Base-by-base conservation (phyloP, 2,329 filamentous ascomycete genomes). In the Fusarium proliferatum region DNA sequence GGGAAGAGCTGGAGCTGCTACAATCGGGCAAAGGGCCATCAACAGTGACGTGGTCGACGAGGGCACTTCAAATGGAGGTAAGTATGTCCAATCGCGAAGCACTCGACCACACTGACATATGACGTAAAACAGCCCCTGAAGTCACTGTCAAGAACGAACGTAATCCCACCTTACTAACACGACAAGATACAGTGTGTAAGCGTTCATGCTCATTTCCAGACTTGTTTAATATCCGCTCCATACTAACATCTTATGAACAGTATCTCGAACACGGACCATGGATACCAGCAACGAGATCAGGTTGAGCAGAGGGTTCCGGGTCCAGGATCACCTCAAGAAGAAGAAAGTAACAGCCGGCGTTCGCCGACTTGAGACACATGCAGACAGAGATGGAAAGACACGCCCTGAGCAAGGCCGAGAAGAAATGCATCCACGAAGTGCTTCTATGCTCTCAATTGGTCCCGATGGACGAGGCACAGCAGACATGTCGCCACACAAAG, bases 201-300 rank as follows among this genome's bases (percentile, higher is more conserved):
- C 56, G 21, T 49, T 26, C 23, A 34, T 43, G 21, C 45, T 33
- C 23, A 30, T 41, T 23, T 30, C 26, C 26, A 43, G 30, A 34
- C 16, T n/a, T 42, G 26, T 45, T n/a, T 26, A 17, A 49, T 42
- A 56, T 42, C 6, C 15, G 38, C 10, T 28, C 41, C 9, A 21
- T 59, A 26, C 56, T 73, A 34, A 73, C 26, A 36, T 65, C 36
- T 30, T 39, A 36, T 33, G 12, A 41, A 42, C 42, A 78, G 76
- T 77, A 45, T 68, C 73, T 11, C 67, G 71, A 42, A 70, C 60
- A 41, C 75, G 74, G 52, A 76, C 65, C 23, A 52, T 75, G 15
- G 69, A 78, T 57, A 51, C 61, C 45, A 65, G 56, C 36, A 74
- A 67, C 23, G 76, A 78, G 26, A 75, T 86, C 26, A 81, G 85